phyloP scores from a whole-genome alignment of 2,329 filamentous ascomycete genomes.

The Lojkania enalia region DNA sequence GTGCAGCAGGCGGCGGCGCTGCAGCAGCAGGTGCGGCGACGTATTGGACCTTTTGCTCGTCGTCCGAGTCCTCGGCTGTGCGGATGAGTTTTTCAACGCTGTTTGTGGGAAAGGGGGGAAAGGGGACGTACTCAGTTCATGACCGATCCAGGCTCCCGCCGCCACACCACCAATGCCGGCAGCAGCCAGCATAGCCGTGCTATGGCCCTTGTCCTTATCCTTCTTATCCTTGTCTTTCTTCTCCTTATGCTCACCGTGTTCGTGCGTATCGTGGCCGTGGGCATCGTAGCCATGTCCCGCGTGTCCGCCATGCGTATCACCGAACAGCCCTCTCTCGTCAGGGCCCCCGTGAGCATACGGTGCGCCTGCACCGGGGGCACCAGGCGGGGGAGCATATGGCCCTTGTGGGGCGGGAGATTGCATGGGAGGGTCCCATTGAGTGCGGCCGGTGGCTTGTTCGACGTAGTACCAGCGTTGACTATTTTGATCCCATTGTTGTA shows the following conservation, averaged over 20 bases:
- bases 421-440: constrained; percentile 66
- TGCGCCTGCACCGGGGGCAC: constrained; percentile 25
- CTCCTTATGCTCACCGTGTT: constrained; percentile 22
- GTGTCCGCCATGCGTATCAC: constrained; percentile 19
- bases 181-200: constrained; percentile 56
- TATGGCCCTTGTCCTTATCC: constrained; percentile 47
- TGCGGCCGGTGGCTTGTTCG: constrained; percentile 62
- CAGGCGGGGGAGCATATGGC: constrained; percentile 37
- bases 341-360: constrained; percentile 20
- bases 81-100: constrained; percentile 12
- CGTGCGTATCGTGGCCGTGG: constrained; percentile 2
- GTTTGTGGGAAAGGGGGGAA: not conserved
- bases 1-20: constrained; percentile 5
- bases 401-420: constrained; percentile 31
- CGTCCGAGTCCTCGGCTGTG: constrained; percentile 25
- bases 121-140: constrained; percentile 57
- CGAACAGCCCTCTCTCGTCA: constrained; percentile 35
- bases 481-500: constrained; percentile 64
- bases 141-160: constrained; percentile 61
- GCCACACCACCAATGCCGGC: constrained; percentile 63
- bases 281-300: constrained; percentile 11
- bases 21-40: constrained; percentile 17
- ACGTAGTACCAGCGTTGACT: constrained; percentile 67
- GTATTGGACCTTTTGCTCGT: constrained; percentile 5
- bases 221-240: no score